phyloP scores from a whole-genome alignment of 2,329 filamentous ascomycete genomes.

The Aspergillus pseudonomiae region DNA sequence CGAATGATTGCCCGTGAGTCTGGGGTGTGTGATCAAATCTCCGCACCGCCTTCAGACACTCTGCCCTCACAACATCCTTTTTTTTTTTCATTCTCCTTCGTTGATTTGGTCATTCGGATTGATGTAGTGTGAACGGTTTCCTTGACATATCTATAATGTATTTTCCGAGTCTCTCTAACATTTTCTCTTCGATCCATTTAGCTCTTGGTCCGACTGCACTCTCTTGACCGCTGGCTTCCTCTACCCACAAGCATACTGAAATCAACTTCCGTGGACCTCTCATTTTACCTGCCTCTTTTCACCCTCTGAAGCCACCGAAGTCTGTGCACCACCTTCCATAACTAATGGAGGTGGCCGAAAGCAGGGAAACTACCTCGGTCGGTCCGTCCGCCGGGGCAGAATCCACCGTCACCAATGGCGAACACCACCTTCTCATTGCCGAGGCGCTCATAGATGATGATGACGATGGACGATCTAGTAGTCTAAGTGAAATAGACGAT shows the following conservation, averaged over 20 bases:
- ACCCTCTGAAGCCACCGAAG: not conserved
- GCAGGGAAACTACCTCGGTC: conserved; percentile 37
- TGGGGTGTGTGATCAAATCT: conserved; percentile 43
- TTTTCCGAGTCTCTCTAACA: conserved; percentile 27
- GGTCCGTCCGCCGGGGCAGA: conserved; percentile 38
- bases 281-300: not conserved
- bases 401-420: conserved; percentile 39
- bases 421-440: conserved; percentile 37
- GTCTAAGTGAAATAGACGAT: conserved; percentile 89
- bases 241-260: conserved; percentile 24
- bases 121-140: conserved; percentile 17
- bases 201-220: conserved; percentile 18
- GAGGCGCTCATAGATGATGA: conserved; percentile 63
- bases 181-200: conserved; percentile 22
- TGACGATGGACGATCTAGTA: conserved; percentile 72
- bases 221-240: conserved; percentile 8
- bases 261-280: conserved; percentile 15
- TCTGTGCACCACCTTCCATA: conserved; percentile 9
- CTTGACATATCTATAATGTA: not conserved
- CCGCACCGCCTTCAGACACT: conserved; percentile 43
- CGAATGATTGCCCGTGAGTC: conserved; percentile 29
- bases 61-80: conserved; percentile 24
- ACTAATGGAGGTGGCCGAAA: conserved; percentile 46
- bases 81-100: conserved; percentile 12
- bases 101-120: conserved; percentile 6